These are phyloP conservation scores for Tuber indicum DNA, from an alignment of 495 filamentous ascomycete genomes.

Conservation along the genomic window DNA sequence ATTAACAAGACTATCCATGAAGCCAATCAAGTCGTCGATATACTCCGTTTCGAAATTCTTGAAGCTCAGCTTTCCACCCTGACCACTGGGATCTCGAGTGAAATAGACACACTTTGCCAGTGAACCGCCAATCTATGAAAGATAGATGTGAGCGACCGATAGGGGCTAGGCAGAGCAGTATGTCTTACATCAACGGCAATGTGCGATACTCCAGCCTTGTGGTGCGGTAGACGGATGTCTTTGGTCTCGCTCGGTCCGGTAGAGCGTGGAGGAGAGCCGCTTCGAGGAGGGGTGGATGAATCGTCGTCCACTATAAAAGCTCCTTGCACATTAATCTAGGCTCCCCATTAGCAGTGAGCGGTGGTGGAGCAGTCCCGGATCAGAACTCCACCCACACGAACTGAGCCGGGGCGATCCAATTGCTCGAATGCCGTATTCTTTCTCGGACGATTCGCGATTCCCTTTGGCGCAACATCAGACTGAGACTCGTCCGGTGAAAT, in stretches of 20 bases:
- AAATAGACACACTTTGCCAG: conserved; percentile 97
- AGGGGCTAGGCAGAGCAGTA: conserved; percentile 18
- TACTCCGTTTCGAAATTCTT: conserved; percentile 89
- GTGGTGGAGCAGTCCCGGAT: background rate
- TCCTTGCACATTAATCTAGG: conserved; percentile 89
- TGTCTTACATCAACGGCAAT: conserved; percentile 84
- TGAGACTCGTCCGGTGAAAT: background rate
- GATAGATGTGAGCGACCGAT: background rate
- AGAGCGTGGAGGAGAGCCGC: conserved; percentile 47
- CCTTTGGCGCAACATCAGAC: background rate
- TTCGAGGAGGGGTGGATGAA: conserved; percentile 47
- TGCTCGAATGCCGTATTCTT: conserved; percentile 35
- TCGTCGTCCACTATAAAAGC: conserved; percentile 92
- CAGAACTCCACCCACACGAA: conserved; percentile 16
- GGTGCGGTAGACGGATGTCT: conserved; percentile 92
- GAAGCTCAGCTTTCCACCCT: conserved; percentile 88
- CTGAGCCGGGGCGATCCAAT: conserved; percentile 36
- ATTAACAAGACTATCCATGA: conserved; percentile 69
- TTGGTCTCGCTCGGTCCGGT: conserved; percentile 63
- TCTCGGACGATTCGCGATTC: conserved; percentile 11
- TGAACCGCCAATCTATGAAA: conserved; percentile 77
- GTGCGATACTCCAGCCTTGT: conserved; percentile 88
- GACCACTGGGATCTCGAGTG: conserved; percentile 73
- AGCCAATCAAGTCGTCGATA: conserved; percentile 84
- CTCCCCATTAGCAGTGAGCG: conserved; percentile 15